Percentiles rank a stretch among this genome's conserved stretches.
Conservation (phyloP, 164 flowering plant genomes). For the Nymphaea colorata region DNA sequence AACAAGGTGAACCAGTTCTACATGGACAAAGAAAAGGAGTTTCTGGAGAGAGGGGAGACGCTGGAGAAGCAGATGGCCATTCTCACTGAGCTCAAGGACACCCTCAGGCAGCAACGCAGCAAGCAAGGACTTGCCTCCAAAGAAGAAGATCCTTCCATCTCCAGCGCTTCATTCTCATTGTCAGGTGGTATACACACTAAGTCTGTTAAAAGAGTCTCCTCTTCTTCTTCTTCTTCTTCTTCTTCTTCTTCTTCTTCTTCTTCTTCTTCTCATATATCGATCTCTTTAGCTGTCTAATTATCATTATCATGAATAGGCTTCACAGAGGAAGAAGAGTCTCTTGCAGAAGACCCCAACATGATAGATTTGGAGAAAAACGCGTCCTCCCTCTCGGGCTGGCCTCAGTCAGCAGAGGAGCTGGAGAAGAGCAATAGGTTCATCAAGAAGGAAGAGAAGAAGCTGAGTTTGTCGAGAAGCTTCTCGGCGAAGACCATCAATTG, state of each 20-base stretch:
- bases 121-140: constrained; percentile 15
- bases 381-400: background rate
- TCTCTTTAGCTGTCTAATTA: too few relatives aligned
- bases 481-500: constrained; percentile 40
- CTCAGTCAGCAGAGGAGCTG: background rate
- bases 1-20: constrained; percentile 93
- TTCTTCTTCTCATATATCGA: background rate
- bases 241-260: background rate
- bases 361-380: background rate
- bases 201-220: too few relatives aligned
- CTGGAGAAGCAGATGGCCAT: constrained; percentile 75
- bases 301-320: background rate
- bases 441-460: constrained; percentile 38
- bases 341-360: background rate
- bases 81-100: constrained; percentile 48
- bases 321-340: background rate
- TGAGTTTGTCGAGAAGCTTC: constrained; percentile 12
- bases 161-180: constrained; percentile 21
- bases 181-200: too few relatives aligned
- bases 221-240: background rate
- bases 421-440: constrained; percentile 3
- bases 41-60: constrained; percentile 74
- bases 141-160: constrained; percentile 58
- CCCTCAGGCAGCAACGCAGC: constrained; percentile 26
- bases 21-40: constrained; percentile 72